A percentile compares a stretch with the other conserved stretches of the same genome.
phyloP scores from a whole-genome alignment of 768 basidiomycete genomes.

The Phylloporus sp. region DNA sequence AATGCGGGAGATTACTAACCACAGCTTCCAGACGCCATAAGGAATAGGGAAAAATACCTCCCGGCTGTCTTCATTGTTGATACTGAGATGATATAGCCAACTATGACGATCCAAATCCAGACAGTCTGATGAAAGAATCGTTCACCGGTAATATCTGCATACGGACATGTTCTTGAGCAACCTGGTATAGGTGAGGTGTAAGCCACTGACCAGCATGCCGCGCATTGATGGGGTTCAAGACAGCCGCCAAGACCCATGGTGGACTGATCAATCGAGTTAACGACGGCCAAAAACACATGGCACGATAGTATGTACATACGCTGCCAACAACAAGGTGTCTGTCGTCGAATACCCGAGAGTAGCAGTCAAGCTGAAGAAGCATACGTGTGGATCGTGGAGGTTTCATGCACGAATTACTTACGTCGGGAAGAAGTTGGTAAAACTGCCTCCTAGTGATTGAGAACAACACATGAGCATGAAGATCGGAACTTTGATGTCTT shows the following conservation, averaged over 20 bases:
- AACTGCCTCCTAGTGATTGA: slow-evolving; percentile 56
- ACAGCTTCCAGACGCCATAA: slow-evolving; percentile 57
- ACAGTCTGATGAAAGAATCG: slow-evolving; percentile 57
- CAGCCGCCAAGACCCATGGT: slow-evolving; percentile 46
- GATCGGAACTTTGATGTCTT: slow-evolving; percentile 50
- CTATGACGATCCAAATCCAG: slow-evolving; percentile 58
- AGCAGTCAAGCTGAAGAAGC: slow-evolving; percentile 42
- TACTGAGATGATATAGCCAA: slow-evolving; percentile 61
- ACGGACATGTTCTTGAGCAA: background rate
- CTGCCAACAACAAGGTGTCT: slow-evolving; percentile 52
- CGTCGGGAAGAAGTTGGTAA: slow-evolving; percentile 60
- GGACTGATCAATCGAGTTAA: slow-evolving; percentile 40
- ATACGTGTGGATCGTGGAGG: background rate
- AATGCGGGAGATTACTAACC: slow-evolving; percentile 25
- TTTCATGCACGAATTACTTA: slow-evolving; percentile 17
- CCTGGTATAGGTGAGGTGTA: no score
- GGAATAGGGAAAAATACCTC: slow-evolving; percentile 59
- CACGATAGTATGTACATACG: slow-evolving; percentile 40
- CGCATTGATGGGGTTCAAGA: slow-evolving; percentile 50
- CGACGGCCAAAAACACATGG: background rate
- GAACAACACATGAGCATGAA: slow-evolving; percentile 53
- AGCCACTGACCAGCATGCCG: slow-evolving; percentile 46
- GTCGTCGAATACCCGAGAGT: slow-evolving; percentile 64
- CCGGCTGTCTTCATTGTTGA: slow-evolving; percentile 48
- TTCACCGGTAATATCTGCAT: slow-evolving; percentile 44